phyloP scores from a whole-genome alignment of 2,329 filamentous ascomycete genomes.

The Talaromyces sp. region DNA sequence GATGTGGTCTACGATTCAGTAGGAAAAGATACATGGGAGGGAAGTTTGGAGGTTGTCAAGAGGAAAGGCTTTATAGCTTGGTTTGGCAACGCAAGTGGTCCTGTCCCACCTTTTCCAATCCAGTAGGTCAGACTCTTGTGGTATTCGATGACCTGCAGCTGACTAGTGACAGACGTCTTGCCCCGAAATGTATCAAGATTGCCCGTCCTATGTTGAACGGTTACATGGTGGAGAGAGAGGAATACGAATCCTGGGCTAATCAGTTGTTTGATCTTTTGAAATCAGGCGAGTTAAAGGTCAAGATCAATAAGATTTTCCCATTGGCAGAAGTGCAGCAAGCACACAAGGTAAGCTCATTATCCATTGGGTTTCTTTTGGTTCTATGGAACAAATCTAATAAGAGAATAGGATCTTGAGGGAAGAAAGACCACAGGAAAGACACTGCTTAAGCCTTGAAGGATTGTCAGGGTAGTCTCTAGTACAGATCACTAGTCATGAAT shows the following conservation, averaged over 20 bases:
- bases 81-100: slow-evolving; percentile 78
- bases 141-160: not conserved
- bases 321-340: slow-evolving; percentile 68
- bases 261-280: slow-evolving; percentile 68
- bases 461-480: not conserved
- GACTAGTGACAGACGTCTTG: slow-evolving; percentile 19
- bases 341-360: slow-evolving; percentile 50
- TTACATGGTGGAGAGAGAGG: slow-evolving; percentile 66
- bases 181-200: slow-evolving; percentile 72
- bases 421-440: slow-evolving; percentile 82
- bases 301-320: slow-evolving; percentile 72
- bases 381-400: slow-evolving; percentile 1
- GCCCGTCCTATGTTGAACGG: slow-evolving; percentile 69
- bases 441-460: slow-evolving; percentile 60
- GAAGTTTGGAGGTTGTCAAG: slow-evolving; percentile 67
- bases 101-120: slow-evolving; percentile 66
- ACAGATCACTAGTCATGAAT: not conserved
- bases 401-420: slow-evolving; percentile 65
- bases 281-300: slow-evolving; percentile 65
- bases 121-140: slow-evolving; percentile 45
- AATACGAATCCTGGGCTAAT: slow-evolving; percentile 64
- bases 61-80: slow-evolving; percentile 72
- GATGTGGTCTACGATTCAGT: slow-evolving; percentile 82
- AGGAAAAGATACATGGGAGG: slow-evolving; percentile 79
- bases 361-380: not conserved